Evolutionary conservation across 2,329 filamentous ascomycete species (phyloP).

Genomic region (Hymenoscyphus fructigenus): DNA sequence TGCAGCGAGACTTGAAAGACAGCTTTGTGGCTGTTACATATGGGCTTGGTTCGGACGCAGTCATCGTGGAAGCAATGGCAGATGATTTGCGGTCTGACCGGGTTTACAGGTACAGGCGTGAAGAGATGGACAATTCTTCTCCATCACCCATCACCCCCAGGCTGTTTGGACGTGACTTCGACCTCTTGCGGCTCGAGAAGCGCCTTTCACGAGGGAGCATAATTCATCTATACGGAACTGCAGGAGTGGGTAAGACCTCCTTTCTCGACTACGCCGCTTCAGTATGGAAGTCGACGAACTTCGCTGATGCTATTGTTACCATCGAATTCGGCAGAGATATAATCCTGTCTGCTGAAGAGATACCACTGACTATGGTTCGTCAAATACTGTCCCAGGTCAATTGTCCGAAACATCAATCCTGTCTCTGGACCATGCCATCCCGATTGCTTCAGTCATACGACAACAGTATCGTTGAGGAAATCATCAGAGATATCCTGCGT

Average conservation of each 20-base stretch:
- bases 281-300: slow-evolving; percentile 14
- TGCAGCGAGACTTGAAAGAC: background rate
- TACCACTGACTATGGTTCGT: background rate
- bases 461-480: background rate
- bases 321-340: slow-evolving; percentile 13
- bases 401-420: background rate
- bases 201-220: slow-evolving; percentile 2
- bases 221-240: slow-evolving; percentile 11
- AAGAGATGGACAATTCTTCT: background rate
- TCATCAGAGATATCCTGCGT: background rate
- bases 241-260: slow-evolving; percentile 14
- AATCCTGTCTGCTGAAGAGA: background rate
- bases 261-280: slow-evolving; percentile 10
- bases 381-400: background rate
- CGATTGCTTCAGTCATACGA: background rate
- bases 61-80: background rate
- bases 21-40: slow-evolving; percentile 7
- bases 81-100: background rate
- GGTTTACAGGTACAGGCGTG: too few relatives aligned
- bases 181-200: slow-evolving; percentile 16
- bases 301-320: slow-evolving; percentile 14
- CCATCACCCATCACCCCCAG: background rate
- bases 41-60: background rate
- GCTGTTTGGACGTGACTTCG: slow-evolving; percentile 13
- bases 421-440: background rate